phyloP scores from a whole-genome alignment of 1,284 basidiomycete genomes.

The Xerocomus nothofagi region DNA sequence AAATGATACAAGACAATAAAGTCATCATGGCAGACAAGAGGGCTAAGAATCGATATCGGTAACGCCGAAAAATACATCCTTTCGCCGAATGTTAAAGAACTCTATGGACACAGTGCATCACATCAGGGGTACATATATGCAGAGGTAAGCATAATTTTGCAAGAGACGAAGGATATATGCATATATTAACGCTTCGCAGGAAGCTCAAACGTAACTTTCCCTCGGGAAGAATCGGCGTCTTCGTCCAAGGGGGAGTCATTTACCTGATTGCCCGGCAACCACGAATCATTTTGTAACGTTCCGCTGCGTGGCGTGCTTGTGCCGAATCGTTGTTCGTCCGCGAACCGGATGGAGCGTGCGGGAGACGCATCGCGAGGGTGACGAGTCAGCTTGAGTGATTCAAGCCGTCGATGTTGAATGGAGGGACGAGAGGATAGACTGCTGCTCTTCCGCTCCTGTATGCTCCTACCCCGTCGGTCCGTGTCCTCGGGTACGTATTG shows the following conservation, averaged over 20 bases:
- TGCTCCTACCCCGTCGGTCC: constrained; percentile 29
- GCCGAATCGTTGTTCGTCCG: constrained; percentile 27
- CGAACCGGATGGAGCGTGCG: constrained; percentile 34
- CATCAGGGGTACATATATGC: neutral
- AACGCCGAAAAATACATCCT: constrained; percentile 1
- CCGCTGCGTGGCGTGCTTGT: constrained; percentile 21
- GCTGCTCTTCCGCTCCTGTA: constrained; percentile 14
- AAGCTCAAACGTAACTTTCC: constrained; percentile 22
- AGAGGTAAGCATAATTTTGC: neutral
- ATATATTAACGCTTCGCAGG: constrained; percentile 9
- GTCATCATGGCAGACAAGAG: neutral
- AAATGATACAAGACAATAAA: constrained; percentile 10
- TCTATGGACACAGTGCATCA: constrained; percentile 17
- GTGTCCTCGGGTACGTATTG: constrained; percentile 9
- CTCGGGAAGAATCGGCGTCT: constrained; percentile 17
- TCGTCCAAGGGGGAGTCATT: constrained; percentile 11
- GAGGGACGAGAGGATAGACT: constrained; percentile 23
- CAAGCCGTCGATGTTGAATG: constrained; percentile 32
- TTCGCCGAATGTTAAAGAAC: neutral
- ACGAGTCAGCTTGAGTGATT: constrained; percentile 24
- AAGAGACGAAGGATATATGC: neutral
- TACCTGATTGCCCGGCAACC: constrained; percentile 8
- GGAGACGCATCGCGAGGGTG: constrained; percentile 32
- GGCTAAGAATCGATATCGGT: neutral
- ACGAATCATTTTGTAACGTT: constrained; percentile 18